Evolutionary conservation across 2,329 filamentous ascomycete genomes (phyloP).

Genomic region (Dactylellina leptospora): DNA sequence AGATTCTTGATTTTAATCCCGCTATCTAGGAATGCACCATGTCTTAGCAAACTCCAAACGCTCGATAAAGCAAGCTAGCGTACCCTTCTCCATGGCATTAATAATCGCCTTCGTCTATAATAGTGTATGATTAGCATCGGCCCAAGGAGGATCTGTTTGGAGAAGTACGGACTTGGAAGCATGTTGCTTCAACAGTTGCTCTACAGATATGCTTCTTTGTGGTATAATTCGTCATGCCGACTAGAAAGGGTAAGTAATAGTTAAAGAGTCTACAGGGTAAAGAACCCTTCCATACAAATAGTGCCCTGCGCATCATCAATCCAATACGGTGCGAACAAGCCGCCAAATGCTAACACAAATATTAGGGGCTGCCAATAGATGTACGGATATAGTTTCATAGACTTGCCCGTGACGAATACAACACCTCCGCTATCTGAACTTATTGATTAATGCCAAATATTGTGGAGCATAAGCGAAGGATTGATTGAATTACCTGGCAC

Average conservation of each 20-base stretch:
- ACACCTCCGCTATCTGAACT: slow-evolving; percentile 78
- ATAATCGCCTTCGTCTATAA: slow-evolving; percentile 83
- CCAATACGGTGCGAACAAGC: slow-evolving; percentile 92
- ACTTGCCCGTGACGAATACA: slow-evolving; percentile 74
- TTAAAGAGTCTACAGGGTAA: neutral
- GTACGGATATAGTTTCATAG: neutral
- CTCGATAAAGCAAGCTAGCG: neutral
- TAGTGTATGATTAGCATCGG: neutral
- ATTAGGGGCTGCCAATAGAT: neutral
- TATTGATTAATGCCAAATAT: no score
- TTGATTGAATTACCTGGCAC: slow-evolving; percentile 56
- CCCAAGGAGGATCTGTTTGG: neutral
- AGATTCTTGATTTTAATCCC: slow-evolving; percentile 77
- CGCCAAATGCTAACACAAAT: slow-evolving; percentile 77
- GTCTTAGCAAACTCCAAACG: neutral
- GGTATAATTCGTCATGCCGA: slow-evolving; percentile 86
- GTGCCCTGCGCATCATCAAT: slow-evolving; percentile 92
- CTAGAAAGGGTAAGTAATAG: slow-evolving; percentile 59
- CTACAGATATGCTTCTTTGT: slow-evolving; percentile 85
- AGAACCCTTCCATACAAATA: slow-evolving; percentile 66
- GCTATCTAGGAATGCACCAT: slow-evolving; percentile 67
- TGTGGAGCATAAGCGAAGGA: no score
- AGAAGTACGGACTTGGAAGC: slow-evolving; percentile 67
- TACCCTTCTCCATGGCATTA: slow-evolving; percentile 79
- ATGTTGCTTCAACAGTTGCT: slow-evolving; percentile 88